Evolutionary conservation across 345 rosid species (phyloP).

Genomic region (Eucalyptus curtisii): DNA sequence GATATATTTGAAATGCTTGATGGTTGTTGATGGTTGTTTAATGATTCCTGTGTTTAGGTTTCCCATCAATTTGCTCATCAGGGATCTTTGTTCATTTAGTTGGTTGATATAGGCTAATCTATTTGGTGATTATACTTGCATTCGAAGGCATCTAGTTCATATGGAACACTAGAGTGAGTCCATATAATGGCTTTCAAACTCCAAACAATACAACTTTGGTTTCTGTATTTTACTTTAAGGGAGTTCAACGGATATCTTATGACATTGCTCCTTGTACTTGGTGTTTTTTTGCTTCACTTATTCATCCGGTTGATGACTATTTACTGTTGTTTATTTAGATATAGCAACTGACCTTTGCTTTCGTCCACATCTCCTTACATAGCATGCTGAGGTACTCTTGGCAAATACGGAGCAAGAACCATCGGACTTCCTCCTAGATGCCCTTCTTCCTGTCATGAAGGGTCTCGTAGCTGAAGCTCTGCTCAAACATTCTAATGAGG

Average conservation of each 20-base stretch:
- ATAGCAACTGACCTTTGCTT: not conserved
- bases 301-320: not conserved
- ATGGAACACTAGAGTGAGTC: not conserved
- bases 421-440: constrained; percentile 18
- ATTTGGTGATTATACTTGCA: not conserved
- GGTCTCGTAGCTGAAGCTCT: constrained; percentile 41
- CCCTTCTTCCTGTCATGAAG: constrained; percentile 37
- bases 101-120: not conserved
- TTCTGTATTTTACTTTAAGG: not conserved
- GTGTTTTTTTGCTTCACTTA: not conserved
- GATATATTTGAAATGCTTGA: not conserved
- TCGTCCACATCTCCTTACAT: not conserved
- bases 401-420: constrained; percentile 58
- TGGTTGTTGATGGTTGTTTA: not conserved
- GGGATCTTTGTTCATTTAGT: not conserved
- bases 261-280: not conserved
- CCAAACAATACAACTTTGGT: not conserved
- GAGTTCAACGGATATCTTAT: not conserved
- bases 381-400: constrained; percentile 49
- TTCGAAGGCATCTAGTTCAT: not conserved
- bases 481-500: constrained; percentile 33
- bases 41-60: not conserved
- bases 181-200: not conserved
- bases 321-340: too few species aligned
- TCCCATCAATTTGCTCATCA: not conserved